Conservation (phyloP, 2,329 filamentous ascomycete genomes). For the Penicillium sp. region DNA sequence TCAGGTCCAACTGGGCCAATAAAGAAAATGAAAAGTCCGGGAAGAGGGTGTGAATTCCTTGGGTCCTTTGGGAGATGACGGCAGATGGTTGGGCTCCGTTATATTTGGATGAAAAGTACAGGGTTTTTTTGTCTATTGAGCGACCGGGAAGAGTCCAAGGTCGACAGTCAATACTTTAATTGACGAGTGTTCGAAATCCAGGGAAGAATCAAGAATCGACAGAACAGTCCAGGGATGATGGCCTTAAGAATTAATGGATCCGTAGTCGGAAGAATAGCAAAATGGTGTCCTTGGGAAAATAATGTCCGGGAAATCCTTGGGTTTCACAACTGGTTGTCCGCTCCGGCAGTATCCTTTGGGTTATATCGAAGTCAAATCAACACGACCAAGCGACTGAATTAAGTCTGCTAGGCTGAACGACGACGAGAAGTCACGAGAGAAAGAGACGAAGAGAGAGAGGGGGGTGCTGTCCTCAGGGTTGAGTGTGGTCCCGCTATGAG, state of each 20-base stretch:
- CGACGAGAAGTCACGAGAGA: neutral
- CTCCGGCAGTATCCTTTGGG: conserved; percentile 1
- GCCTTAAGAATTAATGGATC: conserved; percentile 7
- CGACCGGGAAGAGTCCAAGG: conserved; percentile 16
- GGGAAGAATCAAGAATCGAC: conserved; percentile 11
- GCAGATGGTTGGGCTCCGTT: conserved; percentile 19
- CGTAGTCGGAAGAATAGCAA: conserved; percentile 16
- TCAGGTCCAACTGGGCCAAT: conserved; percentile 35
- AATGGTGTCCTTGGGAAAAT: conserved; percentile 22
- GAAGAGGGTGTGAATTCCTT: conserved; percentile 16
- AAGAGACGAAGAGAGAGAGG: conserved; percentile 3
- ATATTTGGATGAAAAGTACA: conserved; percentile 29
- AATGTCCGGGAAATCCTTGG: conserved; percentile 20
- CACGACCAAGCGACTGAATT: conserved; percentile 17
- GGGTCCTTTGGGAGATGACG: conserved; percentile 13
- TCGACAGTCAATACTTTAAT: conserved; percentile 21
- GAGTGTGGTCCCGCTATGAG: neutral
- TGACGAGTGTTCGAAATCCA: conserved; percentile 7
- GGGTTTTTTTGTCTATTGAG: conserved; percentile 20
- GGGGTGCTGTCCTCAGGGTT: conserved; percentile 9
- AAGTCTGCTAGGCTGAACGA: conserved; percentile 18
- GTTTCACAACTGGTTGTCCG: conserved; percentile 2
- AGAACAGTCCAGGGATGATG: conserved; percentile 11
- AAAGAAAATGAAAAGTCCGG: conserved; percentile 22
- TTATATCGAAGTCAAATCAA: conserved; percentile 10